Percentiles rank a stretch among this genome's conserved stretches.
phyloP scores from a whole-genome alignment of 306 rosid species.

The Astragalus membranaceus region DNA sequence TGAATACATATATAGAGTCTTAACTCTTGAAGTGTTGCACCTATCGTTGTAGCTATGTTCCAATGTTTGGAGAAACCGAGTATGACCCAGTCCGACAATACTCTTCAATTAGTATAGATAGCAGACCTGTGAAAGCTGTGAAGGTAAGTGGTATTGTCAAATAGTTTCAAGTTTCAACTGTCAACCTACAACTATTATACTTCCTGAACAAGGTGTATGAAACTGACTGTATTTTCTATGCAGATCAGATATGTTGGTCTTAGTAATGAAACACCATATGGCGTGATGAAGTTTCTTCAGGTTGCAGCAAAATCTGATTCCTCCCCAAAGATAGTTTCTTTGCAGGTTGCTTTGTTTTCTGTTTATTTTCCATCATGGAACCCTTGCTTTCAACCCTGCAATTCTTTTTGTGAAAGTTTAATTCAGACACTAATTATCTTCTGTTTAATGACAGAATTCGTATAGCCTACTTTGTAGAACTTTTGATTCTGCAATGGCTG shows the following conservation, averaged over 20 bases:
- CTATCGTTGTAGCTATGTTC: too few relatives aligned
- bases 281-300: constrained; percentile 85
- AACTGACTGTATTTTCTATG: constrained; percentile 18
- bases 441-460: constrained; percentile 56
- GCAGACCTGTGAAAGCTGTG: constrained; percentile 57
- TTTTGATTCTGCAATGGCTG: constrained; percentile 84
- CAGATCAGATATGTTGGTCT: constrained; percentile 83
- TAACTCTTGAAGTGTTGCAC: too few relatives aligned
- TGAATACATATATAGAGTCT: too few relatives aligned
- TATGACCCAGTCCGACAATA: constrained; percentile 66
- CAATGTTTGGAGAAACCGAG: constrained; percentile 89
- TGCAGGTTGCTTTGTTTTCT: constrained; percentile 59
- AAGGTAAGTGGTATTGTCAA: constrained; percentile 42
- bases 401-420: neutral
- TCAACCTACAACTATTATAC: neutral
- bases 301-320: constrained; percentile 41
- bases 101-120: constrained; percentile 50
- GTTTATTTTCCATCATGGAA: neutral
- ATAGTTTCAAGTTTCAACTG: constrained; percentile 16
- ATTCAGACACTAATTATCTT: constrained; percentile 25
- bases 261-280: constrained; percentile 91
- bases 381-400: too few relatives aligned
- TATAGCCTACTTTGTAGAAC: constrained; percentile 76
- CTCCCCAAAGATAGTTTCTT: constrained; percentile 54
- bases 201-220: neutral